phyloP scores from a whole-genome alignment of 192 early-diverging fungal species.

The Mortierella claussenii region DNA sequence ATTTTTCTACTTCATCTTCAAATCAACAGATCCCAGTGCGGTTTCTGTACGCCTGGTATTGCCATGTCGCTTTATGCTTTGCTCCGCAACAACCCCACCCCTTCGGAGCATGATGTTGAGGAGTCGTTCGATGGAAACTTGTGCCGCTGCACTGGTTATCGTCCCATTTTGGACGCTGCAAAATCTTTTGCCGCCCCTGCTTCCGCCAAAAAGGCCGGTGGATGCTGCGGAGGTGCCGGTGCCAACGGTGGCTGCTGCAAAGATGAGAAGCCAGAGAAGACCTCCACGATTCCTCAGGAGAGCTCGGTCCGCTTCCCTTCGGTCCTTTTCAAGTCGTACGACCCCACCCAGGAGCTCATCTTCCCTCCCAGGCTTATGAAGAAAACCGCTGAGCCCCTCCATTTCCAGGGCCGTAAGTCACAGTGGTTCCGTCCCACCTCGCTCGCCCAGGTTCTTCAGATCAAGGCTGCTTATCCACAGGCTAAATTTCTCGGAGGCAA shows the following conservation, averaged over 20 bases:
- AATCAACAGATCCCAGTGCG: slow-evolving; percentile 76
- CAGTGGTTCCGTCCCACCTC: slow-evolving; percentile 72
- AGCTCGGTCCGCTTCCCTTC: slow-evolving; percentile 48
- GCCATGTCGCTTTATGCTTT: slow-evolving; percentile 89
- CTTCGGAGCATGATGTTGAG: slow-evolving; percentile 79
- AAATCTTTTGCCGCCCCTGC: slow-evolving; percentile 62
- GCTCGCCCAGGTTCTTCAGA: slow-evolving; percentile 60
- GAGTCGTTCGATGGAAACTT: slow-evolving; percentile 88
- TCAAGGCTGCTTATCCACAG: slow-evolving; percentile 65
- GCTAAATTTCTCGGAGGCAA: slow-evolving; percentile 87
- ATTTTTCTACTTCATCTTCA: not conserved
- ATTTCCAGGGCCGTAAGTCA: slow-evolving; percentile 61
- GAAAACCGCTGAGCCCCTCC: slow-evolving; percentile 58
- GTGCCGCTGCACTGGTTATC: slow-evolving; percentile 92
- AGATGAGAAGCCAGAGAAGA: slow-evolving; percentile 45
- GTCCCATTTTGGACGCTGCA: slow-evolving; percentile 88
- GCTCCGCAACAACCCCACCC: slow-evolving; percentile 75
- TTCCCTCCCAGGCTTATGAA: slow-evolving; percentile 75
- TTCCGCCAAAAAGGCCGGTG: slow-evolving; percentile 33
- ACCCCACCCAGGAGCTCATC: slow-evolving; percentile 71
- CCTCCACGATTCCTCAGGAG: slow-evolving; percentile 45
- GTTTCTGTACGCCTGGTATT: slow-evolving; percentile 93
- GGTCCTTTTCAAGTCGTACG: slow-evolving; percentile 67
- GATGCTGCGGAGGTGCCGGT: slow-evolving; percentile 48
- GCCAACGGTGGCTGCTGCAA: slow-evolving; percentile 62